A percentile compares a stretch with the other conserved stretches of the same genome.
These are phyloP conservation scores for Diaporthe aspalathi DNA, from an alignment of 2,329 filamentous ascomycete genomes.

Conservation along the genomic window DNA sequence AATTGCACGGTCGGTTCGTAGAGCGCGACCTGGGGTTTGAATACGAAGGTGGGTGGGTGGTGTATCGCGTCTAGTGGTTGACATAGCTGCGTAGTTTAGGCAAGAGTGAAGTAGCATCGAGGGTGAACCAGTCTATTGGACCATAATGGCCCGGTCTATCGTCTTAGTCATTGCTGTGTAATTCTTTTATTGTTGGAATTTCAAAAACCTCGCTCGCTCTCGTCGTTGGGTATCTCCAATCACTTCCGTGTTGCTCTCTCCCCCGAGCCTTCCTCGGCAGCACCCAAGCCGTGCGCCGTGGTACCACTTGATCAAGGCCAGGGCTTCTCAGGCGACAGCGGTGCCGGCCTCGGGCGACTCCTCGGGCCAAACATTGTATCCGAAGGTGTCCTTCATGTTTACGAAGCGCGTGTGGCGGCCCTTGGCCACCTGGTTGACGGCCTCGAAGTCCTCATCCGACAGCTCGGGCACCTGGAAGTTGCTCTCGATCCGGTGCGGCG, in stretches of 20 bases:
- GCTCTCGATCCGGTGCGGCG: conserved; percentile 72
- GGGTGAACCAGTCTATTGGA: conserved; percentile 26
- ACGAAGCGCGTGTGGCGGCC: conserved; percentile 78
- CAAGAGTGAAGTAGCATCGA: background rate
- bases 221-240: conserved; percentile 33
- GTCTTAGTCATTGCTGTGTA: conserved; percentile 14
- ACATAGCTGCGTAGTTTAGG: conserved; percentile 4
- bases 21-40: background rate
- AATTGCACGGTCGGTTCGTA: background rate
- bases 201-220: conserved; percentile 9
- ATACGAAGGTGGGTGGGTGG: too few species aligned
- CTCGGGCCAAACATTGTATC: conserved; percentile 77
- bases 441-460: conserved; percentile 67
- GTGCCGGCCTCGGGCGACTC: conserved; percentile 51
- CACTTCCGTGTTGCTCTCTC: conserved; percentile 11
- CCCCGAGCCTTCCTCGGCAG: conserved; percentile 18
- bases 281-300: conserved; percentile 12
- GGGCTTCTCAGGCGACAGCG: conserved; percentile 28
- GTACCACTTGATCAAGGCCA: background rate
- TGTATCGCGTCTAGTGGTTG: background rate
- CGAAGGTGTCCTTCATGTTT: conserved; percentile 86
- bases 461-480: conserved; percentile 71
- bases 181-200: background rate
- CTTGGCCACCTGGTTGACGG: conserved; percentile 72
- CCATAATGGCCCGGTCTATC: conserved; percentile 15